phyloP scores from a whole-genome alignment of 148 eudicot genomes.

The Hydrangea macrophylla region DNA sequence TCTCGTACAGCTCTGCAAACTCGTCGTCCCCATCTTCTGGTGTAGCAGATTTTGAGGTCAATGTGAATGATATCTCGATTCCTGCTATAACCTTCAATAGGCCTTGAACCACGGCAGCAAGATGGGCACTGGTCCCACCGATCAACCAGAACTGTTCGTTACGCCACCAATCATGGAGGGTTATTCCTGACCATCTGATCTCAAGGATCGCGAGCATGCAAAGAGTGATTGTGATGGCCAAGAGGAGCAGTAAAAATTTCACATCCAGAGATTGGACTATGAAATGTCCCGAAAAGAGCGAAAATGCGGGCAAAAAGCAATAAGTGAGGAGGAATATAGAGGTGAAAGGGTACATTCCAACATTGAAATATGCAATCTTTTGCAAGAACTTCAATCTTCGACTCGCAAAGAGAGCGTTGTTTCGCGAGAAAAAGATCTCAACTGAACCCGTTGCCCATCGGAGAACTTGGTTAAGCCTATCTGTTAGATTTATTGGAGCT shows the following conservation, averaged over 20 bases:
- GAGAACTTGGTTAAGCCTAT: slow-evolving; percentile 84
- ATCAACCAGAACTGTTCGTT: slow-evolving; percentile 98
- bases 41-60: slow-evolving; percentile 71
- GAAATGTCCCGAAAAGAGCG: slow-evolving; percentile 88
- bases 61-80: slow-evolving; percentile 85
- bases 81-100: slow-evolving; percentile 88
- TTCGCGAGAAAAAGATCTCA: slow-evolving; percentile 86
- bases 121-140: slow-evolving; percentile 97
- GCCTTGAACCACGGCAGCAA: slow-evolving; percentile 91
- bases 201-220: slow-evolving; percentile 81
- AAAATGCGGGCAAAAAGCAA: slow-evolving; percentile 85
- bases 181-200: slow-evolving; percentile 89
- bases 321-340: slow-evolving; percentile 79
- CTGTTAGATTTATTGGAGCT: slow-evolving; percentile 95
- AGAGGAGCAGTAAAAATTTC: slow-evolving; percentile 61
- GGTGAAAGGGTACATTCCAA: slow-evolving; percentile 91
- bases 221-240: slow-evolving; percentile 68
- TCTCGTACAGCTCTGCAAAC: slow-evolving; percentile 81
- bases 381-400: slow-evolving; percentile 85
- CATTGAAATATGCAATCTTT: slow-evolving; percentile 84
- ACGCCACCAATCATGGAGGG: slow-evolving; percentile 98
- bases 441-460: slow-evolving; percentile 99
- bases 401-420: slow-evolving; percentile 83
- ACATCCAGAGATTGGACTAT: slow-evolving; percentile 71
- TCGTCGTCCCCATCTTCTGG: slow-evolving; percentile 88